phyloP scores from a whole-genome alignment of 441 rosid genomes.

The Aquilaria agallochum region DNA sequence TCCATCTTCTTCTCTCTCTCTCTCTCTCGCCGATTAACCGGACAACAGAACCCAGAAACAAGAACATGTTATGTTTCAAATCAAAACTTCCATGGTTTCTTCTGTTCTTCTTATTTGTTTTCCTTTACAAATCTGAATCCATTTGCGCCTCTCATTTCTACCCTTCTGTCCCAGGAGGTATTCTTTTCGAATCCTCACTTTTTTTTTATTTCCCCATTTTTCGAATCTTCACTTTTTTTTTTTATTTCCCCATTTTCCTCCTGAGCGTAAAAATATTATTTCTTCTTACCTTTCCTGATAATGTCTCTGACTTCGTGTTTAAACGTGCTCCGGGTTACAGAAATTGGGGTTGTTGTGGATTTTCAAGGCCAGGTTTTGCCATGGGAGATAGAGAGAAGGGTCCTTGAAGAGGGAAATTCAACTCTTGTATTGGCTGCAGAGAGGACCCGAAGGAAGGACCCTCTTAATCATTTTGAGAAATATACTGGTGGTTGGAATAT shows the following conservation, averaged over 20 bases:
- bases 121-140: conserved; percentile 18
- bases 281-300: neutral
- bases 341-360: conserved; percentile 15
- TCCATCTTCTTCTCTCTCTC: neutral
- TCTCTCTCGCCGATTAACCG: neutral
- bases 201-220: conserved; percentile 2
- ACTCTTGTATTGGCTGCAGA: conserved; percentile 66
- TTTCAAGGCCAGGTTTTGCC: conserved; percentile 23
- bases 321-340: neutral
- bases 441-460: conserved; percentile 75
- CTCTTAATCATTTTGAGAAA: conserved; percentile 39
- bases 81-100: conserved; percentile 28
- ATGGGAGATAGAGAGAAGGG: conserved; percentile 42
- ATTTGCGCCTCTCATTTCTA: conserved; percentile 18
- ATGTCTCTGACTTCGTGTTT: neutral
- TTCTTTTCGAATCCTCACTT: neutral
- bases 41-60: neutral
- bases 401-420: conserved; percentile 39
- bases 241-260: neutral
- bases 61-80: conserved; percentile 29
- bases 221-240: neutral
- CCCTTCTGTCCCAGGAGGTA: conserved; percentile 22
- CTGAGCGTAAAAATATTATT: neutral
- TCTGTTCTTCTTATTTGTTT: conserved; percentile 17
- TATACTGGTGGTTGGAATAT: conserved; percentile 93